A percentile compares a stretch with the other conserved stretches of the same genome.
Evolutionary conservation across 2,329 filamentous ascomycete genomes (phyloP).

Genomic region (Calonectria hawksworthii): DNA sequence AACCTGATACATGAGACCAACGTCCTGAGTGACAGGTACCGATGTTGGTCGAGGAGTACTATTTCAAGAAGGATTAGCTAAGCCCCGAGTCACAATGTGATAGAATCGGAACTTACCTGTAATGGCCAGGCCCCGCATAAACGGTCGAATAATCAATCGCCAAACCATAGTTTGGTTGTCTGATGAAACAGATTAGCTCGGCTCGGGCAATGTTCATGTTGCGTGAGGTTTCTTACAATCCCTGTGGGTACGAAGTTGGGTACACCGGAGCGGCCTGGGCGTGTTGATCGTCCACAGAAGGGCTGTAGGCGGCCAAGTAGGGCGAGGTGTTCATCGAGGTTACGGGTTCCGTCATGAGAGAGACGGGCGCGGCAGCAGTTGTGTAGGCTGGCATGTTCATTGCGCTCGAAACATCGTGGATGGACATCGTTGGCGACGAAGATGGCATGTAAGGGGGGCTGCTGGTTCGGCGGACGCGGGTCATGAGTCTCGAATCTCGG

Average conservation of each 20-base stretch:
- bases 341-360: constrained; percentile 65
- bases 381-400: constrained; percentile 66
- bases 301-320: constrained; percentile 66
- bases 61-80: constrained; percentile 36
- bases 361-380: constrained; percentile 63
- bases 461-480: constrained; percentile 65
- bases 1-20: constrained; percentile 60
- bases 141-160: constrained; percentile 59
- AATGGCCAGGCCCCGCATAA: constrained; percentile 52
- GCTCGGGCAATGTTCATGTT: constrained; percentile 43
- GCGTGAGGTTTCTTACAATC: constrained; percentile 51
- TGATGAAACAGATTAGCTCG: constrained; percentile 47
- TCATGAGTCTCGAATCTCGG: constrained; percentile 68
- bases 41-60: constrained; percentile 57
- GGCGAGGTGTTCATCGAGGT: constrained; percentile 57
- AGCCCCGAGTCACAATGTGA: constrained; percentile 15
- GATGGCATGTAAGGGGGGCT: constrained; percentile 61
- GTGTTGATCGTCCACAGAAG: constrained; percentile 61
- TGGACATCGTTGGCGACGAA: constrained; percentile 48
- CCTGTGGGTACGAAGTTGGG: constrained; percentile 51
- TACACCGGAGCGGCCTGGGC: constrained; percentile 51
- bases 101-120: constrained; percentile 53
- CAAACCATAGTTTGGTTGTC: constrained; percentile 57
- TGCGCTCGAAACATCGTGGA: constrained; percentile 57
- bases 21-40: constrained; percentile 55